Percentiles rank a stretch among this genome's conserved stretches.
Evolutionary conservation across 1,284 basidiomycete genomes (phyloP).

Genomic region (Cryptococcus floricola): DNA sequence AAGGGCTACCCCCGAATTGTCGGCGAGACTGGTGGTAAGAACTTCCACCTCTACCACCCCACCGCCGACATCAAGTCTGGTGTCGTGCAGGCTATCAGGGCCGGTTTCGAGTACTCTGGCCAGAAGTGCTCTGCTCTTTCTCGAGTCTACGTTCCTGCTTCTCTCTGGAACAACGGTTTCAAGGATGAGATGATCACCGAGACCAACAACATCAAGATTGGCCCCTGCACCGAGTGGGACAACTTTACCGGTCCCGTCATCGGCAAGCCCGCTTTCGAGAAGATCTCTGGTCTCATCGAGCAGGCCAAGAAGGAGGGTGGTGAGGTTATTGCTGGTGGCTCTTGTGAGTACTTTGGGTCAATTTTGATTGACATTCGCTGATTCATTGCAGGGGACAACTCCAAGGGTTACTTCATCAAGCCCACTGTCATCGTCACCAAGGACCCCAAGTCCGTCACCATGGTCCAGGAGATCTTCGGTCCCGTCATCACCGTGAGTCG

Average conservation of each 20-base stretch:
- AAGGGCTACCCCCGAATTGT: constrained; percentile 89
- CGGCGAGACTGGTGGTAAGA: constrained; percentile 94
- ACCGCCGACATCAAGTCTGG: constrained; percentile 84
- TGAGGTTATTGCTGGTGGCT: constrained; percentile 81
- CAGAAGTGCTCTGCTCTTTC: constrained; percentile 98
- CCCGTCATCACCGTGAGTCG: constrained; percentile 80
- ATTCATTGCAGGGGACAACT: constrained; percentile 59
- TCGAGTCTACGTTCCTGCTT: constrained; percentile 81
- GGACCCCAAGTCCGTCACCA: constrained; percentile 85
- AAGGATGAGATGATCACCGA: constrained; percentile 72
- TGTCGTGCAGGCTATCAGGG: constrained; percentile 81
- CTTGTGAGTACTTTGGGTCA: constrained; percentile 47
- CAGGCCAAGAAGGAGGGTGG: constrained; percentile 86
- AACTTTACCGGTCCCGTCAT: constrained; percentile 98
- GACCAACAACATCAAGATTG: constrained; percentile 79
- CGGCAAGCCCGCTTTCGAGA: constrained; percentile 77
- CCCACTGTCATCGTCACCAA: constrained; percentile 93
- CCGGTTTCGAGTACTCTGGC: constrained; percentile 95
- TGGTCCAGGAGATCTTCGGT: constrained; percentile 95
- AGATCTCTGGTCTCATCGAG: constrained; percentile 76
- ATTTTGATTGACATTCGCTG: background rate
- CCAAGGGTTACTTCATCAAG: constrained; percentile 88
- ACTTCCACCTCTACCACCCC: constrained; percentile 91
- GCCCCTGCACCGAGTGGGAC: constrained; percentile 68
- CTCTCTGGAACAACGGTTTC: constrained; percentile 83